Conservation (phyloP, 139 green algal species). For the Micromonas commoda region DNA sequence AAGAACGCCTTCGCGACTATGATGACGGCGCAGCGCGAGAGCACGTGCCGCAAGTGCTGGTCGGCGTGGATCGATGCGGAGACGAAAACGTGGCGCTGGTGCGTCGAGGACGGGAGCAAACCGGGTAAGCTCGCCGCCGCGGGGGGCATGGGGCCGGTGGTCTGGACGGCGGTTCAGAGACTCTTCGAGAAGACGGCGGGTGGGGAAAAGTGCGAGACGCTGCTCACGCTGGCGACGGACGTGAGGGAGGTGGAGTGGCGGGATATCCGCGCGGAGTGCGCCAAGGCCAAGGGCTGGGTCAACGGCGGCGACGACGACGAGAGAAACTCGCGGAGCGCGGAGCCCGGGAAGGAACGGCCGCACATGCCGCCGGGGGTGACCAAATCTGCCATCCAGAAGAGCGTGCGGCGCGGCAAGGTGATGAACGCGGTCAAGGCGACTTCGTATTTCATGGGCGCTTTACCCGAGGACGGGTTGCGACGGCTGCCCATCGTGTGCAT, state of each 20-base stretch:
- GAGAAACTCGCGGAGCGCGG: background rate
- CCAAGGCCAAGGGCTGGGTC: background rate
- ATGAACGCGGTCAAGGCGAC: background rate
- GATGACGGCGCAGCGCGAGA: background rate
- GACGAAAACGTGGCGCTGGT: background rate
- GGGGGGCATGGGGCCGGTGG: background rate
- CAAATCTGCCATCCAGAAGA: constrained; percentile 25
- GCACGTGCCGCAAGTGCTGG: background rate
- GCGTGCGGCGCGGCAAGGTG: background rate
- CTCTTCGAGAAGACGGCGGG: background rate
- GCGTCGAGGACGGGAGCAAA: background rate
- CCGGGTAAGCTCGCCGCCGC: background rate
- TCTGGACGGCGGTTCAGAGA: background rate
- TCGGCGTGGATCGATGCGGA: background rate
- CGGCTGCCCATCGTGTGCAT: constrained; percentile 11
- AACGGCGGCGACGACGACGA: background rate
- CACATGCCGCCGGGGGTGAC: background rate
- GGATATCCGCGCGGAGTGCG: too few relatives aligned
- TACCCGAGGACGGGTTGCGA: background rate
- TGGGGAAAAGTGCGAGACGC: background rate
- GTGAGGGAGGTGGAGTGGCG: too few relatives aligned
- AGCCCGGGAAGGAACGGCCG: background rate
- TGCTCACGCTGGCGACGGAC: background rate
- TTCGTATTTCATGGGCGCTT: background rate
- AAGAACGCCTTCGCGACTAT: constrained; percentile 5